These are phyloP conservation scores for Verticillium zaregamsianum DNA, from an alignment of 2,329 filamentous ascomycete genomes.

Conservation along the genomic window DNA sequence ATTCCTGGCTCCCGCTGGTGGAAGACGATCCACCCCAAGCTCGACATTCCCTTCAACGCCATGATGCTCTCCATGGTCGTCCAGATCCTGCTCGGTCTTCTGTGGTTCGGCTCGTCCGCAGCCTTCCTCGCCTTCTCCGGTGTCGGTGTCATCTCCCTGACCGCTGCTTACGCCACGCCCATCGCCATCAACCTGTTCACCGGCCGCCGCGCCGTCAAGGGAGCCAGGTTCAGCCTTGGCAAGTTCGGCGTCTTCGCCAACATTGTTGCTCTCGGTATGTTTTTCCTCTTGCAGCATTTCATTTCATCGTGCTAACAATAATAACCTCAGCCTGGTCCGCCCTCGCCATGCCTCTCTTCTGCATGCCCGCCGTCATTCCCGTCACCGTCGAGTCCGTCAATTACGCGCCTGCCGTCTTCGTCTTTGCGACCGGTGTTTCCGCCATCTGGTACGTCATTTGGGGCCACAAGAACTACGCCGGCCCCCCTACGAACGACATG, in stretches of 20 bases:
- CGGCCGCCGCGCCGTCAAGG: conserved; percentile 54
- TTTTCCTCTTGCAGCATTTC: not conserved
- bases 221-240: conserved; percentile 58
- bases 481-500: conserved; percentile 48
- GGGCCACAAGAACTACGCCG: conserved; percentile 66
- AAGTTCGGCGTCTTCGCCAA: conserved; percentile 58
- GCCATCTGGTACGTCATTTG: conserved; percentile 64
- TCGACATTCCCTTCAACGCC: conserved; percentile 65
- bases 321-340: conserved; percentile 54
- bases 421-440: conserved; percentile 58
- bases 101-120: conserved; percentile 65
- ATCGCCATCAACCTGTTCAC: conserved; percentile 60
- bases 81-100: conserved; percentile 58
- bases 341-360: conserved; percentile 69
- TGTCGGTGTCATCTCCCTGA: conserved; percentile 66
- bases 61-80: conserved; percentile 69
- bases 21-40: conserved; percentile 55
- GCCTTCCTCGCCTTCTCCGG: conserved; percentile 72
- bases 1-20: conserved; percentile 60
- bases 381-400: conserved; percentile 60
- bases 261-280: conserved; percentile 58
- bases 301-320: conserved; percentile 22
- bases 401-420: conserved; percentile 72
- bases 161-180: conserved; percentile 63
- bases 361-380: conserved; percentile 63